Conservation (phyloP, 2,329 filamentous ascomycete species). For the Exophiala calicioides region DNA sequence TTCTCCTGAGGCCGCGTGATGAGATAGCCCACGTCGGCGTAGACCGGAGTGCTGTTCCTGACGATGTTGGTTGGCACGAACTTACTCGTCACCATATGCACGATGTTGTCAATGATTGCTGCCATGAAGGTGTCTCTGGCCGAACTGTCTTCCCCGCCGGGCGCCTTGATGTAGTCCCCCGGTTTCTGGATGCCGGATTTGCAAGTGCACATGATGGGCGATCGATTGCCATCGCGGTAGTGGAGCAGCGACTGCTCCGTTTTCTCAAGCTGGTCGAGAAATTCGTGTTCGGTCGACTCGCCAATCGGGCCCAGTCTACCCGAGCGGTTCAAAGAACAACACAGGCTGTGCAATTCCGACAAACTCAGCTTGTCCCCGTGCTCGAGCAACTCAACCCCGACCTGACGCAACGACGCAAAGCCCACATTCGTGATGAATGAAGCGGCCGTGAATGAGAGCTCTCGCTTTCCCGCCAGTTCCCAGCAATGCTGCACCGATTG, state of each 20-base stretch:
- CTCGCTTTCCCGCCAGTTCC: conserved; percentile 29
- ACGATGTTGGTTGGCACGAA: conserved; percentile 18
- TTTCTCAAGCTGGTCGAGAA: conserved; percentile 18
- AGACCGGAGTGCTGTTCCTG: conserved; percentile 23
- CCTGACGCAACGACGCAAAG: conserved; percentile 27
- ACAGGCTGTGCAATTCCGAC: conserved; percentile 16
- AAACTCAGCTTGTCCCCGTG: conserved; percentile 24
- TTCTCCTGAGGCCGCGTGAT: conserved; percentile 21
- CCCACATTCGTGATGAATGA: conserved; percentile 31
- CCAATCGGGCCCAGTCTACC: not conserved
- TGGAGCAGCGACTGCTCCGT: conserved; percentile 16
- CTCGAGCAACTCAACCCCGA: conserved; percentile 24
- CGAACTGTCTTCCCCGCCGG: conserved; percentile 1
- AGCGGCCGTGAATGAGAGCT: conserved; percentile 26
- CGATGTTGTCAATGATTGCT: conserved; percentile 31
- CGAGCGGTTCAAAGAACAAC: conserved; percentile 11
- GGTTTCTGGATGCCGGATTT: conserved; percentile 21
- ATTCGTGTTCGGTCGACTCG: conserved; percentile 4
- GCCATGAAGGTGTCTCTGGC: conserved; percentile 4
- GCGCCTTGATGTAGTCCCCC: conserved; percentile 19
- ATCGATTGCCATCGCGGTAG: conserved; percentile 13
- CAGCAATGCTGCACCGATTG: conserved; percentile 25
- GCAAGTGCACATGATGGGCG: conserved; percentile 11
- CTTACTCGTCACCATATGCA: conserved; percentile 20
- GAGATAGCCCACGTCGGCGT: conserved; percentile 29